These are phyloP conservation scores for Aegilops tauschii DNA, from an alignment of 176 grass and related monocot species.

Conservation along the genomic window DNA sequence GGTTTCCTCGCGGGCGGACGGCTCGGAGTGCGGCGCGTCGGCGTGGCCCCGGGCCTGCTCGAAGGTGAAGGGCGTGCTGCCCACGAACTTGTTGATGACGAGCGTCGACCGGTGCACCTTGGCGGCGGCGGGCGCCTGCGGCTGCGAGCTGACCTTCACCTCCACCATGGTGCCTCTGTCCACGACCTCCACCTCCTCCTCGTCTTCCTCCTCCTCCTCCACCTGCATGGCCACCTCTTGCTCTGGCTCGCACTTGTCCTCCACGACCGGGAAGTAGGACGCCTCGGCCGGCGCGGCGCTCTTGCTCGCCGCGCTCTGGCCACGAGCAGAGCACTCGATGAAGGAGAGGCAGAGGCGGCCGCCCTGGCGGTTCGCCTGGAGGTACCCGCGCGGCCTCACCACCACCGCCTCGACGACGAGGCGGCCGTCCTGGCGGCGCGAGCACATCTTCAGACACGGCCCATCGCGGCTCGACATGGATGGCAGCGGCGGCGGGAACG, in stretches of 20 bases:
- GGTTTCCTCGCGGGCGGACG: not conserved
- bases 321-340: constrained; percentile 48
- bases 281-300: not conserved
- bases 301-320: constrained; percentile 8
- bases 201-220: constrained; percentile 42
- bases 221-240: constrained; percentile 30
- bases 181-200: constrained; percentile 91
- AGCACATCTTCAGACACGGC: constrained; percentile 70
- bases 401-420: constrained; percentile 72
- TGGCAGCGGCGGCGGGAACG: constrained; percentile 80
- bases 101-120: constrained; percentile 76
- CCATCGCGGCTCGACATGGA: constrained; percentile 73
- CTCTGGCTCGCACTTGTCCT: constrained; percentile 22
- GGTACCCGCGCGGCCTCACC: constrained; percentile 74
- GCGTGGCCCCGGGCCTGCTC: not conserved
- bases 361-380: constrained; percentile 60
- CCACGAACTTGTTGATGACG: constrained; percentile 99
- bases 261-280: constrained; percentile 18
- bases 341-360: constrained; percentile 83
- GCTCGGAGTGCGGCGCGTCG: not conserved
- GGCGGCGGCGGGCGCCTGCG: constrained; percentile 40
- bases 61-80: constrained; percentile 51
- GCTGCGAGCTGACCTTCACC: constrained; percentile 94
- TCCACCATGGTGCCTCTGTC: constrained; percentile 89
- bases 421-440: constrained; percentile 64